Evolutionary conservation across 306 rosid genomes (phyloP).

Genomic region (Casuarina glauca): DNA sequence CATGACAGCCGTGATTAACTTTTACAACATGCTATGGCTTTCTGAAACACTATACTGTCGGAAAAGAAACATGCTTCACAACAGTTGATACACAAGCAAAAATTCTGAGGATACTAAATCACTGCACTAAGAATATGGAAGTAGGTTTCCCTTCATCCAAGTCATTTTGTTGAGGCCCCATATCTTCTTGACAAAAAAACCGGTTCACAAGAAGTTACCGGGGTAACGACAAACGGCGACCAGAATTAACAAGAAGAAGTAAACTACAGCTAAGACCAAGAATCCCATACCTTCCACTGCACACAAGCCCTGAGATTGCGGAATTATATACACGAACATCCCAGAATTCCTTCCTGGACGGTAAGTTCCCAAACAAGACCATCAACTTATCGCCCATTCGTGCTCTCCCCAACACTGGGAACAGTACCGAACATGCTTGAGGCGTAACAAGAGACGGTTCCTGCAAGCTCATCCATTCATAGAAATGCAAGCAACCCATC

Average conservation of each 20-base stretch:
- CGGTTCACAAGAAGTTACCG: background rate
- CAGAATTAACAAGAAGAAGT: constrained; percentile 1
- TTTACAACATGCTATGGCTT: background rate
- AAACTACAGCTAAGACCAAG: constrained; percentile 19
- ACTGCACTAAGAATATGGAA: background rate
- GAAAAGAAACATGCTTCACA: background rate
- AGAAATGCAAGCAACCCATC: constrained; percentile 66
- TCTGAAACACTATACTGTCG: background rate
- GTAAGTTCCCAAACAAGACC: constrained; percentile 60
- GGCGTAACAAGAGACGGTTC: constrained; percentile 65
- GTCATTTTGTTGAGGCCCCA: background rate
- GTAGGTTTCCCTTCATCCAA: background rate
- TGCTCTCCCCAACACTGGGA: constrained; percentile 77
- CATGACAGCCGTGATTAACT: background rate
- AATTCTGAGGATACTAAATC: background rate
- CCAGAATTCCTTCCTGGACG: constrained; percentile 54
- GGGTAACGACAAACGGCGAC: background rate
- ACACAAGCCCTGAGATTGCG: constrained; percentile 70
- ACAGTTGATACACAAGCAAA: background rate
- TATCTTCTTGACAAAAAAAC: background rate
- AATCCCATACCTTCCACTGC: constrained; percentile 52
- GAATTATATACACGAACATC: constrained; percentile 79
- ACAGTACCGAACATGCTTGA: constrained; percentile 63
- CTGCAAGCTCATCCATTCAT: constrained; percentile 88
- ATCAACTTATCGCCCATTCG: constrained; percentile 67